A percentile compares a stretch with the other conserved stretches of the same genome.
These are phyloP conservation scores for Boletus rex-veris DNA, from an alignment of 768 basidiomycete species.

Conservation along the genomic window DNA sequence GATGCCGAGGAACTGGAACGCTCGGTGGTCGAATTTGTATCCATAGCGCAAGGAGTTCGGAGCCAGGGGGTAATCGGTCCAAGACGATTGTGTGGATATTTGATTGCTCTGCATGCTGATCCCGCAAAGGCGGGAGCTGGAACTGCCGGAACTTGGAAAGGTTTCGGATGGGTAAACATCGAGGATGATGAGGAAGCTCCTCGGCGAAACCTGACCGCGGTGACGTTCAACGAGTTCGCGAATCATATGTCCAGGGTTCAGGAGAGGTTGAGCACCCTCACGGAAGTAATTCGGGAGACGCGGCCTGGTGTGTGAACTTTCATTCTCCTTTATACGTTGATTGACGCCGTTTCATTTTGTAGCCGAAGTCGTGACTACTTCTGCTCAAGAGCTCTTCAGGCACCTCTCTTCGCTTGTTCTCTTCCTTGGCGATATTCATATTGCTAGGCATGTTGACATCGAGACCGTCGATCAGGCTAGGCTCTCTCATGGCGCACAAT, in stretches of 20 bases:
- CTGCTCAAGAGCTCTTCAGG: constrained; percentile 34
- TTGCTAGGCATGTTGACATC: constrained; percentile 51
- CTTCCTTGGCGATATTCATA: constrained; percentile 45
- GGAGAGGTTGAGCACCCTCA: constrained; percentile 24
- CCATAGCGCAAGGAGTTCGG: constrained; percentile 51
- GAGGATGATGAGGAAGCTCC: constrained; percentile 34
- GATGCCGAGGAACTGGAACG: constrained; percentile 74
- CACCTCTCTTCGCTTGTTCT: constrained; percentile 41
- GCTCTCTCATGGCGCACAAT: constrained; percentile 35
- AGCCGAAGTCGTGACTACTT: constrained; percentile 24
- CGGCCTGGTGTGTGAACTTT: constrained; percentile 17
- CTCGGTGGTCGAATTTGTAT: constrained; percentile 62
- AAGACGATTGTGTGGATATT: constrained; percentile 37
- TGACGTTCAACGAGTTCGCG: constrained; percentile 35
- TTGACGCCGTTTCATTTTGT: constrained; percentile 1
- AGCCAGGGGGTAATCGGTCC: constrained; percentile 23
- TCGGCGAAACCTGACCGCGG: constrained; percentile 23
- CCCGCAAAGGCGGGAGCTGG: constrained; percentile 48
- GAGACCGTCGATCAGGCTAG: constrained; percentile 37
- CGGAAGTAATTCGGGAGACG: constrained; percentile 17
- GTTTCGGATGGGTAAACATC: constrained; percentile 47
- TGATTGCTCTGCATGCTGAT: constrained; percentile 37
- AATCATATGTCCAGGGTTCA: constrained; percentile 25
- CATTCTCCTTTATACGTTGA: neutral
- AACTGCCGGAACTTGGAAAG: constrained; percentile 49